A percentile compares a stretch with the other conserved stretches of the same genome.
These are phyloP conservation scores for Exophiala alcalophila DNA, from an alignment of 2,329 filamentous ascomycete genomes.

Conservation along the genomic window DNA sequence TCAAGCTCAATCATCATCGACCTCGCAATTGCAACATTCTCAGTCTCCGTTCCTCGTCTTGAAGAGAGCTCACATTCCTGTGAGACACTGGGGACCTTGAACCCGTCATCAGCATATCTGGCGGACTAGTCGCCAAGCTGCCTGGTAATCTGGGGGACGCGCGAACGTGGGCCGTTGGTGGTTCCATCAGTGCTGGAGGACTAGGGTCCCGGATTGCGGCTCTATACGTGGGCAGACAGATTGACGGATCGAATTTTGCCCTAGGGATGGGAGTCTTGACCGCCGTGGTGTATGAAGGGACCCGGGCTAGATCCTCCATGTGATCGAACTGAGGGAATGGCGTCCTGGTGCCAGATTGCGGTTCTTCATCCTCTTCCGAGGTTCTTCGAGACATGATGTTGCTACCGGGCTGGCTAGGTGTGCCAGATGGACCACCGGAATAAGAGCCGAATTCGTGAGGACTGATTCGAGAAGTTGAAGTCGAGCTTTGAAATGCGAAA, in stretches of 20 bases:
- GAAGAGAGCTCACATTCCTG: conserved; percentile 31
- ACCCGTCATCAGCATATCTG: conserved; percentile 32
- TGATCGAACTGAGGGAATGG: conserved; percentile 51
- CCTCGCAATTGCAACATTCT: conserved; percentile 42
- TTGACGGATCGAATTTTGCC: conserved; percentile 41
- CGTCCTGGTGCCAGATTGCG: conserved; percentile 43
- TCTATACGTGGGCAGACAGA: conserved; percentile 62
- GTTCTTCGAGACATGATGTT: conserved; percentile 42
- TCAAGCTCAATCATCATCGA: too few species aligned
- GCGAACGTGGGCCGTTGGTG: conserved; percentile 40
- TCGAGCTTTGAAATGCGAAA: conserved; percentile 8
- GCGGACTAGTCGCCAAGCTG: conserved; percentile 30
- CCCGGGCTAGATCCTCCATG: conserved; percentile 65
- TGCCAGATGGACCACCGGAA: conserved; percentile 9
- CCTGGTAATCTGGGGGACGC: conserved; percentile 38
- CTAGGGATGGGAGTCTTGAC: conserved; percentile 62
- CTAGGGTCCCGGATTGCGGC: conserved; percentile 44
- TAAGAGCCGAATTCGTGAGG: conserved; percentile 13
- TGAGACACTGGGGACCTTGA: conserved; percentile 31
- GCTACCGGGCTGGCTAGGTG: conserved; percentile 19
- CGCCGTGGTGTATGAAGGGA: conserved; percentile 74
- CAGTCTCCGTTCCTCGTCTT: conserved; percentile 41
- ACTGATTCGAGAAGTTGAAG: conserved; percentile 13
- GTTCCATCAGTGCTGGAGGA: conserved; percentile 35
- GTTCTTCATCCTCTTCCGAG: conserved; percentile 47